phyloP scores from a whole-genome alignment of 179 eudicot genomes.

The Silene noctiflora region DNA sequence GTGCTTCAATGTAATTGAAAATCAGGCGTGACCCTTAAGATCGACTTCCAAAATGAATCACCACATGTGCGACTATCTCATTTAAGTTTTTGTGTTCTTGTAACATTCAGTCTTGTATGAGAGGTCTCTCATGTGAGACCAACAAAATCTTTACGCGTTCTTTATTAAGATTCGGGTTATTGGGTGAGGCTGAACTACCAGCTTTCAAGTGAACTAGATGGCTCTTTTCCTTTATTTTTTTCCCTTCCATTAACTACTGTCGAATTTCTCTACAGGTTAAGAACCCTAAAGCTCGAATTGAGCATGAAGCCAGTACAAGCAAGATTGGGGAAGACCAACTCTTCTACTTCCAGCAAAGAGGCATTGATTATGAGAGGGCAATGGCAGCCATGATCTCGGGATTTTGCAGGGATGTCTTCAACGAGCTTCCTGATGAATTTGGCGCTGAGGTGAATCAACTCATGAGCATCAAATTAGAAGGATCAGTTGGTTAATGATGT shows the following conservation, averaged over 20 bases:
- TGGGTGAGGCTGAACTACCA: background rate
- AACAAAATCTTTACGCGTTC: background rate
- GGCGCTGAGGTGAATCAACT: constrained; percentile 96
- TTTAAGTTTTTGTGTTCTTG: background rate
- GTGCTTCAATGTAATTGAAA: background rate
- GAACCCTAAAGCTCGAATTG: constrained; percentile 67
- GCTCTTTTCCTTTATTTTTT: background rate
- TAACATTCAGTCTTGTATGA: background rate
- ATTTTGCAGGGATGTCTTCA: constrained; percentile 87
- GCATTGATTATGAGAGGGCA: constrained; percentile 79
- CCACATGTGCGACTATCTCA: background rate
- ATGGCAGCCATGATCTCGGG: constrained; percentile 98
- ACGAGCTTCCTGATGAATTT: constrained; percentile 89
- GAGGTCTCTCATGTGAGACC: background rate
- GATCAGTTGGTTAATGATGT: constrained; percentile 71
- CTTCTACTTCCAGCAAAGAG: constrained; percentile 92
- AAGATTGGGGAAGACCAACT: constrained; percentile 93
- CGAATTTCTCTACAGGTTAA: constrained; percentile 45
- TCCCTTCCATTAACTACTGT: background rate
- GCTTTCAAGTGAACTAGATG: background rate
- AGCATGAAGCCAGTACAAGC: constrained; percentile 97
- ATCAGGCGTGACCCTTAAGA: constrained; percentile 1
- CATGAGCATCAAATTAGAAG: constrained; percentile 93
- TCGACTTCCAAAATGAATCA: background rate
- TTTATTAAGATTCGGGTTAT: background rate